A percentile compares a stretch with the other conserved stretches of the same genome.
These are phyloP conservation scores for Chytridium lagenaria DNA, from an alignment of 371 early-diverging fungal genomes.

Conservation along the genomic window DNA sequence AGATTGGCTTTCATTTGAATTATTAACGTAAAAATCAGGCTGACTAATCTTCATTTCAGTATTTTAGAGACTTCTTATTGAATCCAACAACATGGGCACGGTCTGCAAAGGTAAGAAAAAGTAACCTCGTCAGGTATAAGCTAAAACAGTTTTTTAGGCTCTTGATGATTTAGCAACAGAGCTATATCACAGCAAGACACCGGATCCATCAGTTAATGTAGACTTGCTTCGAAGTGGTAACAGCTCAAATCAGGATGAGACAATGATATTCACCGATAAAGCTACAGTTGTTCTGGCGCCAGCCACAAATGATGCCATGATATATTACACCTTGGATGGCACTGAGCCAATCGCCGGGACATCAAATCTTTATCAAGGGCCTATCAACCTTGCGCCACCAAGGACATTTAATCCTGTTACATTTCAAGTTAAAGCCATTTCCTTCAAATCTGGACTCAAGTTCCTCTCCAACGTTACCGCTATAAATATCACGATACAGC, in stretches of 20 bases:
- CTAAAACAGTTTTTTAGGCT: no score
- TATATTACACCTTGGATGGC: conserved; percentile 9
- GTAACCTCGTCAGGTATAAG: no score
- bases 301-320: background rate
- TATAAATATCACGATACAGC: background rate
- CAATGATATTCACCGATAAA: background rate
- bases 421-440: background rate
- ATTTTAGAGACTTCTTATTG: background rate
- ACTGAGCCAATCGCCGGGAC: background rate
- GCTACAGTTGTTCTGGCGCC: background rate
- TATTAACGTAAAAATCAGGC: no score
- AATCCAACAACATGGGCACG: background rate
- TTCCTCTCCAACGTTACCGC: background rate
- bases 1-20: no score
- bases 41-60: no score
- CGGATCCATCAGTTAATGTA: background rate
- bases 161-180: background rate
- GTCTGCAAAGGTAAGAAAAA: background rate
- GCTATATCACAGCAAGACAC: background rate
- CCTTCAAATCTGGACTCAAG: background rate
- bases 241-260: background rate
- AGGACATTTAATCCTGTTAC: background rate
- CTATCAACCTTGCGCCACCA: background rate
- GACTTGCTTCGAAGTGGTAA: background rate
- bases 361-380: background rate